Conservation (phyloP, 805 yeast genomes). For the Candida krabiensis region DNA sequence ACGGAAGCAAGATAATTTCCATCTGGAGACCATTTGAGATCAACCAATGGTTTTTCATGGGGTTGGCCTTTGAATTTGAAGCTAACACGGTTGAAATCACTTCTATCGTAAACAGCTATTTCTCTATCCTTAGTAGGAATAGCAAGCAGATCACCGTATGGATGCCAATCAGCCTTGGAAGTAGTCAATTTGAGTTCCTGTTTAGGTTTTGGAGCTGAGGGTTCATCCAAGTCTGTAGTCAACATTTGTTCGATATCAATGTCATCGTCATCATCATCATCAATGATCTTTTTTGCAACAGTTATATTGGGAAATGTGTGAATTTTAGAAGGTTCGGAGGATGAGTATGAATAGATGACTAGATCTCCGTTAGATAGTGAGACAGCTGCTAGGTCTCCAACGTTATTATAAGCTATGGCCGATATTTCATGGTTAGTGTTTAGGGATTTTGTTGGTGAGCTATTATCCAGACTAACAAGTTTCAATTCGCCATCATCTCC, state of each 20-base stretch:
- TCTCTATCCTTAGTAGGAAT: constrained; percentile 55
- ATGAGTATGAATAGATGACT: constrained; percentile 52
- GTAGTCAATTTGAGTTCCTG: constrained; percentile 28
- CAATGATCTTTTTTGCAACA: constrained; percentile 33
- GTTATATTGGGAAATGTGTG: constrained; percentile 44
- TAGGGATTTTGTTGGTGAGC: constrained; percentile 32
- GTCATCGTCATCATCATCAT: constrained; percentile 41
- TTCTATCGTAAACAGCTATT: constrained; percentile 46
- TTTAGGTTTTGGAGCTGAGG: constrained; percentile 34
- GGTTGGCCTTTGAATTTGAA: constrained; percentile 24
- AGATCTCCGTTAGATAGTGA: constrained; percentile 61
- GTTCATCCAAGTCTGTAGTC: constrained; percentile 14
- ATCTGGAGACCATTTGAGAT: constrained; percentile 60
- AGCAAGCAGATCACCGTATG: constrained; percentile 67
- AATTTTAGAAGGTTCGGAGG: constrained; percentile 53
- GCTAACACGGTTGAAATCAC: constrained; percentile 28
- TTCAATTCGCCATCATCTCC: constrained; percentile 65
- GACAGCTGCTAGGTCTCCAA: constrained; percentile 56
- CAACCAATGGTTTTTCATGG: constrained; percentile 41
- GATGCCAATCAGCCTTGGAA: constrained; percentile 67
- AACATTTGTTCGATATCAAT: constrained; percentile 29
- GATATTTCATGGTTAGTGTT: constrained; percentile 54
- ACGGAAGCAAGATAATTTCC: constrained; percentile 61
- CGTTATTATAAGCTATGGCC: constrained; percentile 54
- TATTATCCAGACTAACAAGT: constrained; percentile 43